Conservation (phyloP, 179 eudicot genomes). For the Heliamphora pulchella region DNA sequence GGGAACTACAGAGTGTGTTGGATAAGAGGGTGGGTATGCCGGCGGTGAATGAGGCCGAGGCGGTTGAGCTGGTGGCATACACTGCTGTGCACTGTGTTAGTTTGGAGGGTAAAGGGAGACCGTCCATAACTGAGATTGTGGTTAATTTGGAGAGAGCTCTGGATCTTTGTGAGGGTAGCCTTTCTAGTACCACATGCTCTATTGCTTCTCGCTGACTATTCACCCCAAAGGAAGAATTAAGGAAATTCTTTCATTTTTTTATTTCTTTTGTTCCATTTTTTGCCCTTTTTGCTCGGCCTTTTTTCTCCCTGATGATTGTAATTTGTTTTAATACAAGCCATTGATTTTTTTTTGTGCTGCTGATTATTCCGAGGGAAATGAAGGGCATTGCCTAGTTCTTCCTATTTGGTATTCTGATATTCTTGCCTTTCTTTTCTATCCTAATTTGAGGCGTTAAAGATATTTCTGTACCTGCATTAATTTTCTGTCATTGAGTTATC, state of each 20-base stretch:
- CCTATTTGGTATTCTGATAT: neutral
- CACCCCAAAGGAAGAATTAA: neutral
- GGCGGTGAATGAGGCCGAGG: constrained; percentile 51
- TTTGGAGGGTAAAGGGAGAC: constrained; percentile 79
- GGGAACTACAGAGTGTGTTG: constrained; percentile 30
- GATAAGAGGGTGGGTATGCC: constrained; percentile 65
- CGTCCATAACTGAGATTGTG: constrained; percentile 74
- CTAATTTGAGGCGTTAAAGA: too few species aligned
- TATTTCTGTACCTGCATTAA: neutral
- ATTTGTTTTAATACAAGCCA: neutral
- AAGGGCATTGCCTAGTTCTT: neutral
- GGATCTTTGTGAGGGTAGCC: constrained; percentile 55
- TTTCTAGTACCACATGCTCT: constrained; percentile 56
- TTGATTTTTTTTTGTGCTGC: neutral
- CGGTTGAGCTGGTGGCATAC: constrained; percentile 80
- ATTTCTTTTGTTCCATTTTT: too few species aligned
- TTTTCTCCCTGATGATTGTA: too few species aligned
- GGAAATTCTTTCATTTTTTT: neutral
- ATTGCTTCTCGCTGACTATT: constrained; percentile 43
- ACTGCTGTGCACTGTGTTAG: constrained; percentile 82
- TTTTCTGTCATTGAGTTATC: too few species aligned
- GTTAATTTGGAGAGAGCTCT: constrained; percentile 77
- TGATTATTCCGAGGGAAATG: neutral
- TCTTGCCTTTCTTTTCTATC: neutral
- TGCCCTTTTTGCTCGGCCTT: neutral